Conservation (phyloP, 768 basidiomycete genomes). For the Kwoniella sp. region DNA sequence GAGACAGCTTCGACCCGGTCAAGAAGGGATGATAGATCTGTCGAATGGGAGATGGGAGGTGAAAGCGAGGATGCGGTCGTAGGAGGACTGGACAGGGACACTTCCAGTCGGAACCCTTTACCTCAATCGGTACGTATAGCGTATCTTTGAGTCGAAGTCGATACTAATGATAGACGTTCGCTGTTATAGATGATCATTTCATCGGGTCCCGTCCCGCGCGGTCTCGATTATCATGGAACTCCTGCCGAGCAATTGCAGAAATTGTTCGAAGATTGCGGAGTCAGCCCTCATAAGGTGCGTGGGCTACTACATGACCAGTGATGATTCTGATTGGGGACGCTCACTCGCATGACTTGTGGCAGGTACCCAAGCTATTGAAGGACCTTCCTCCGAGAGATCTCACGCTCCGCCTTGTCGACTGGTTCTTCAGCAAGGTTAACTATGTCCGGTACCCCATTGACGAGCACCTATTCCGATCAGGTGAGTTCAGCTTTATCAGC, state of each 20-base stretch:
- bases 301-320: neutral
- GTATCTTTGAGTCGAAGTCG: neutral
- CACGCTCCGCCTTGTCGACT: slow-evolving; percentile 76
- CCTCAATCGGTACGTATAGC: slow-evolving; percentile 41
- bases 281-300: slow-evolving; percentile 72
- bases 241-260: slow-evolving; percentile 76
- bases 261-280: slow-evolving; percentile 88
- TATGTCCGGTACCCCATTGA: slow-evolving; percentile 92
- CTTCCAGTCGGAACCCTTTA: slow-evolving; percentile 38
- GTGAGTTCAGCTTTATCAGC: slow-evolving; percentile 24
- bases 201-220: slow-evolving; percentile 18
- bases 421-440: slow-evolving; percentile 68
- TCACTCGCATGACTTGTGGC: neutral
- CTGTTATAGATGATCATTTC: slow-evolving; percentile 3
- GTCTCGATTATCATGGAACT: slow-evolving; percentile 51
- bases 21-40: slow-evolving; percentile 15
- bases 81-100: slow-evolving; percentile 35
- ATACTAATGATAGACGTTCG: slow-evolving; percentile 9
- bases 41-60: slow-evolving; percentile 22
- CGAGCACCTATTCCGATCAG: slow-evolving; percentile 58
- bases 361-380: slow-evolving; percentile 78
- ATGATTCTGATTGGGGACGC: neutral
- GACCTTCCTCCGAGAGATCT: slow-evolving; percentile 78
- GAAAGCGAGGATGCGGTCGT: slow-evolving; percentile 21
- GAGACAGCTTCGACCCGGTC: slow-evolving; percentile 23